phyloP scores from a whole-genome alignment of 768 basidiomycete genomes.

The Agaricus subrufescens region DNA sequence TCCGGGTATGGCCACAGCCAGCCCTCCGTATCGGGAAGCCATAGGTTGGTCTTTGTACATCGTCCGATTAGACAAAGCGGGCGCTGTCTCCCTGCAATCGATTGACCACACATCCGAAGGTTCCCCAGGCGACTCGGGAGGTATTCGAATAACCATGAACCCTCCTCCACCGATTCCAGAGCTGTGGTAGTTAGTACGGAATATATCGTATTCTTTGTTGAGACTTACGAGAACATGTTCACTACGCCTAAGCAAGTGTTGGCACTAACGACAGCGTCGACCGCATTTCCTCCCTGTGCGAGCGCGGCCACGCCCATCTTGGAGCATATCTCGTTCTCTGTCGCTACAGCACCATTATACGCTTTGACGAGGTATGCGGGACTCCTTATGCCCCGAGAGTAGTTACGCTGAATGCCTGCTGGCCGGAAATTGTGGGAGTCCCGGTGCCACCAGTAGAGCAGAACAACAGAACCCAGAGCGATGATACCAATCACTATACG shows the following conservation, averaged over 20 bases:
- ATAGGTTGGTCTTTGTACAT: constrained; percentile 67
- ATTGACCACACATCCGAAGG: constrained; percentile 64
- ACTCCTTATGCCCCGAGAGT: constrained; percentile 18
- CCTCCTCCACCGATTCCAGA: constrained; percentile 88
- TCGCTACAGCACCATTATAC: constrained; percentile 79
- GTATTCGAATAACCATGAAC: constrained; percentile 79
- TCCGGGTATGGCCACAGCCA: constrained; percentile 87
- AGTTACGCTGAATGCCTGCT: neutral
- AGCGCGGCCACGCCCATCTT: constrained; percentile 75
- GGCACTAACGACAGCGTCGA: constrained; percentile 81
- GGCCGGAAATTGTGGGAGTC: neutral
- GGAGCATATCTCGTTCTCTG: constrained; percentile 85
- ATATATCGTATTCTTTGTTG: neutral
- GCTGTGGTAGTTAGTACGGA: constrained; percentile 25
- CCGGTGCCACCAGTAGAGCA: constrained; percentile 2
- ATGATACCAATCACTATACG: neutral
- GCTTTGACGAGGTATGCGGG: constrained; percentile 52
- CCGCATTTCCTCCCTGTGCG: constrained; percentile 83
- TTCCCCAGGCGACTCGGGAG: constrained; percentile 37
- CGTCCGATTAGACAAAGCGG: constrained; percentile 60
- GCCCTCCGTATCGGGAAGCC: constrained; percentile 65
- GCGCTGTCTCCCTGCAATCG: constrained; percentile 89
- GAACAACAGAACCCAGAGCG: neutral
- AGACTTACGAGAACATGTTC: constrained; percentile 84
- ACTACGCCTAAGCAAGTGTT: constrained; percentile 78